Conservation (phyloP, 768 basidiomycete species). For the Pilatotrama ljubarskyi region DNA sequence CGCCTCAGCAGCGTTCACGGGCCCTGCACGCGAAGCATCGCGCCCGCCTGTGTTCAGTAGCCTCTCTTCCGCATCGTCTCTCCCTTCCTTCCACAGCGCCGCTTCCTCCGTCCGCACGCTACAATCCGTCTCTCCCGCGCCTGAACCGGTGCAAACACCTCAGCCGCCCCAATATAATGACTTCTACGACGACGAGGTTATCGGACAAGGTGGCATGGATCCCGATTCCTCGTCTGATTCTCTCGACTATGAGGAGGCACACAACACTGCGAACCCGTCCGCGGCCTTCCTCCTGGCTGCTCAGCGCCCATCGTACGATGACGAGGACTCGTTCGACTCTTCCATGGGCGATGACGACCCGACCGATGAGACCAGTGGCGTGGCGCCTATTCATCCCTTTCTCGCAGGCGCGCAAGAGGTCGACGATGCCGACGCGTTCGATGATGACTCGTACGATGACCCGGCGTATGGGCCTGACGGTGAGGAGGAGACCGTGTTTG, state of each 20-base stretch:
- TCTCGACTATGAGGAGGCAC: slow-evolving; percentile 49
- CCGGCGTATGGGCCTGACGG: slow-evolving; percentile 34
- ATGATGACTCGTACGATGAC: slow-evolving; percentile 53
- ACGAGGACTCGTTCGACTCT: slow-evolving; percentile 50
- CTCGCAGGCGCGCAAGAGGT: slow-evolving; percentile 39
- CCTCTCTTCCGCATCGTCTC: slow-evolving; percentile 17
- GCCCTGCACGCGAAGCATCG: neutral
- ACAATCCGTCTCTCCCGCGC: slow-evolving; percentile 8
- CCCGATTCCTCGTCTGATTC: slow-evolving; percentile 59
- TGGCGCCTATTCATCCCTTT: slow-evolving; percentile 60
- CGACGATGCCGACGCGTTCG: slow-evolving; percentile 48
- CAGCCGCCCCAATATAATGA: slow-evolving; percentile 27
- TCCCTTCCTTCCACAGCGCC: slow-evolving; percentile 12
- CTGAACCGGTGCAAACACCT: slow-evolving; percentile 25
- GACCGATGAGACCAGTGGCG: slow-evolving; percentile 30
- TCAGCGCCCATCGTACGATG: slow-evolving; percentile 37
- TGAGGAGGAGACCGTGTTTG: slow-evolving; percentile 72
- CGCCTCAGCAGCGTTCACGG: slow-evolving; percentile 8
- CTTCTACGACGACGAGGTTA: slow-evolving; percentile 31
- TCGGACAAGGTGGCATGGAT: slow-evolving; percentile 30
- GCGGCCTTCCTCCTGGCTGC: slow-evolving; percentile 70
- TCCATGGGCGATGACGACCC: slow-evolving; percentile 48
- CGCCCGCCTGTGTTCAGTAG: slow-evolving; percentile 11
- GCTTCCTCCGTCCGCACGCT: neutral
- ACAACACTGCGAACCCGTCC: slow-evolving; percentile 63